Evolutionary conservation across 371 early-diverging fungal species (phyloP).

Genomic region (Circinella umbellata): DNA sequence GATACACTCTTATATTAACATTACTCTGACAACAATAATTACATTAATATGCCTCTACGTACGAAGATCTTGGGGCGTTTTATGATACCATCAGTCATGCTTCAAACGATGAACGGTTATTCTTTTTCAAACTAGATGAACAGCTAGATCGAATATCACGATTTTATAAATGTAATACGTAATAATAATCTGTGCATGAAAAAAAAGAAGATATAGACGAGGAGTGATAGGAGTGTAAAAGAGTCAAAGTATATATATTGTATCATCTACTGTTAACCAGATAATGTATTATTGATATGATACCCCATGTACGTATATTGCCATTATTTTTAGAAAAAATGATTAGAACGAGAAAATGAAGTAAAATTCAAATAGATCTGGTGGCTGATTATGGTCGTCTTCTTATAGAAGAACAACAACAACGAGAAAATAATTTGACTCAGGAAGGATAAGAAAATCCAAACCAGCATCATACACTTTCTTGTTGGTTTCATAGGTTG

Average conservation of each 20-base stretch:
- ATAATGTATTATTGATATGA: too few relatives aligned
- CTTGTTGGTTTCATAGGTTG: too few relatives aligned
- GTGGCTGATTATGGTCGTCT: slow-evolving; percentile 41
- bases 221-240: too few relatives aligned
- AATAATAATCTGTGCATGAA: not conserved
- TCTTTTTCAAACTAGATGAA: slow-evolving; percentile 60
- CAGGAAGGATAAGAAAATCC: not conserved
- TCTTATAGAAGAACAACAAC: slow-evolving; percentile 14
- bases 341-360: slow-evolving; percentile 48
- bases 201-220: too few relatives aligned
- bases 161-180: slow-evolving; percentile 68
- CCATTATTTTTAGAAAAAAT: not conserved
- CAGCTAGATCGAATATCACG: slow-evolving; percentile 63
- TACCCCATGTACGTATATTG: too few relatives aligned
- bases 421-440: not conserved
- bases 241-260: too few relatives aligned
- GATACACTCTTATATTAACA: not conserved
- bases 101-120: slow-evolving; percentile 59
- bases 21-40: not conserved
- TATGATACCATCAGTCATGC: slow-evolving; percentile 28
- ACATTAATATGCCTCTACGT: not conserved
- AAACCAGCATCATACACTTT: too few relatives aligned
- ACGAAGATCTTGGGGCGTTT: slow-evolving; percentile 1
- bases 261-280: too few relatives aligned
- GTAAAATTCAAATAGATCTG: slow-evolving; percentile 47